Conservation (phyloP, 2,329 filamentous ascomycete species). For the Trichoderma hamatum region DNA sequence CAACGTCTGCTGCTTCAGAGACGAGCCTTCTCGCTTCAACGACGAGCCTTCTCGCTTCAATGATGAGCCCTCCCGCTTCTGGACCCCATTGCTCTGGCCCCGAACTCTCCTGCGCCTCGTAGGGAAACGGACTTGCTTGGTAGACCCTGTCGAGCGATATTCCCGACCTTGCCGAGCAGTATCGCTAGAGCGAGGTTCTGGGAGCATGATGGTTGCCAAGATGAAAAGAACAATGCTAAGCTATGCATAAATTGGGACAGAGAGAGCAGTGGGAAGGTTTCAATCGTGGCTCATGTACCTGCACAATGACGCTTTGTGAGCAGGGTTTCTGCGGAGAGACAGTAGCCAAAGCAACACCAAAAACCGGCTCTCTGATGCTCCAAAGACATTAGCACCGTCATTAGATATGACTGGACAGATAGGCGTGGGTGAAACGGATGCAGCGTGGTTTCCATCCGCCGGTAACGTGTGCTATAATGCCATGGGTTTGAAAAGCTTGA, state of each 20-base stretch:
- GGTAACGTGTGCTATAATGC: background rate
- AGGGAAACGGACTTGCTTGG: constrained; percentile 47
- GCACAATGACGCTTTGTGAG: background rate
- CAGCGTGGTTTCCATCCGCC: background rate
- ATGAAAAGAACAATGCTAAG: too few relatives aligned
- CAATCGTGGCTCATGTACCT: background rate
- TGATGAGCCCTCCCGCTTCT: background rate
- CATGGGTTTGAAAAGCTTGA: background rate
- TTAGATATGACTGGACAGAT: background rate
- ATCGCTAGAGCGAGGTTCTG: constrained; percentile 45
- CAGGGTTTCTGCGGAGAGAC: background rate
- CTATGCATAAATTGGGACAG: background rate
- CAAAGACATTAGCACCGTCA: background rate
- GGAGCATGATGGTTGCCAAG: constrained; percentile 37
- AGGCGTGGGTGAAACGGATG: background rate
- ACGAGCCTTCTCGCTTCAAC: background rate
- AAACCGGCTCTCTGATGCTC: background rate
- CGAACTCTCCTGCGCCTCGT: constrained; percentile 40
- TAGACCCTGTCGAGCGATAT: constrained; percentile 44
- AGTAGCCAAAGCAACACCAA: background rate
- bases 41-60: constrained; percentile 29
- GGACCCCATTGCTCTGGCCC: constrained; percentile 38
- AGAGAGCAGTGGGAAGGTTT: background rate
- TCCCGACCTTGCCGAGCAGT: constrained; percentile 42
- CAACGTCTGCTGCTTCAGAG: constrained; percentile 44